Evolutionary conservation across 768 basidiomycete species (phyloP).

Genomic region (Serendipita sp.): DNA sequence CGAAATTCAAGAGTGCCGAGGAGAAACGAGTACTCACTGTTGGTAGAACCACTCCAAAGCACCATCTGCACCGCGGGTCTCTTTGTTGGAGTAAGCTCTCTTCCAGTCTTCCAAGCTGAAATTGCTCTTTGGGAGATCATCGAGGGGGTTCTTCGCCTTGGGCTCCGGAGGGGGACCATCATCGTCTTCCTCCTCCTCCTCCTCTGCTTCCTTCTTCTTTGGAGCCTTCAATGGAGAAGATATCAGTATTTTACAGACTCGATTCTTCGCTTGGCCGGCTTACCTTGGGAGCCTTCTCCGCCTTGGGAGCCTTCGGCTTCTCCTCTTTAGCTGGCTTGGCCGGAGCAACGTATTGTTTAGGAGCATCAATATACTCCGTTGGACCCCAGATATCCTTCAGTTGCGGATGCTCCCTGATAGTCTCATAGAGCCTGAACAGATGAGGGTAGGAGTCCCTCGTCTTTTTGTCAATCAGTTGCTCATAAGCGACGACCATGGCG

Average conservation of each 20-base stretch:
- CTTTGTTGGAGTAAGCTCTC: constrained; percentile 93
- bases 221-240: constrained; percentile 45
- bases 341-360: constrained; percentile 52
- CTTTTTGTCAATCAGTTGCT: constrained; percentile 43
- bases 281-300: constrained; percentile 18
- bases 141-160: constrained; percentile 89
- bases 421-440: constrained; percentile 72
- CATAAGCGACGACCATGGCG: constrained; percentile 37
- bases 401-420: constrained; percentile 69
- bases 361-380: constrained; percentile 50
- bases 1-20: background rate
- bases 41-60: constrained; percentile 94
- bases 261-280: constrained; percentile 4
- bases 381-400: constrained; percentile 52
- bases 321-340: constrained; percentile 40
- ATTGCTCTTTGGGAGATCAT: constrained; percentile 71
- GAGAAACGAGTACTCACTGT: constrained; percentile 39
- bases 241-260: background rate
- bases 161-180: constrained; percentile 61
- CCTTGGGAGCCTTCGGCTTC: constrained; percentile 19
- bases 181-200: constrained; percentile 55
- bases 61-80: constrained; percentile 73
- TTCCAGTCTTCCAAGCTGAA: constrained; percentile 96
- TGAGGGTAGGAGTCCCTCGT: constrained; percentile 55
- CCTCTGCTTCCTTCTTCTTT: constrained; percentile 34